Evolutionary conservation across 2,329 filamentous ascomycete genomes (phyloP).

Genomic region (Penicillium sp.): DNA sequence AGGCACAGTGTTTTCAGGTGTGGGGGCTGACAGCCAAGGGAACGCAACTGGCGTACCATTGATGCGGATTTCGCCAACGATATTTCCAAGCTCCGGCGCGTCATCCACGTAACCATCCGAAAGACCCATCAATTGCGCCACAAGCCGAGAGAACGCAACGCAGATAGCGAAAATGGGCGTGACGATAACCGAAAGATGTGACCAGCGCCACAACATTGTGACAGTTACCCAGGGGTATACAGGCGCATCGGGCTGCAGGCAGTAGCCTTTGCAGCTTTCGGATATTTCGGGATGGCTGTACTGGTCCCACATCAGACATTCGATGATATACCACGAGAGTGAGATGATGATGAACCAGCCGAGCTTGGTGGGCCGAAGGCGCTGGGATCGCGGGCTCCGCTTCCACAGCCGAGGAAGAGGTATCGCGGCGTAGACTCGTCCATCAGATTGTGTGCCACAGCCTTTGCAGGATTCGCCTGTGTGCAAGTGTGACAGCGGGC

Average conservation of each 20-base stretch:
- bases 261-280: conserved; percentile 48
- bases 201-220: conserved; percentile 52
- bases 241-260: conserved; percentile 52
- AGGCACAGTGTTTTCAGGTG: conserved; percentile 12
- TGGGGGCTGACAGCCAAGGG: conserved; percentile 17
- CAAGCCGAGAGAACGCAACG: conserved; percentile 29
- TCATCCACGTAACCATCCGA: conserved; percentile 44
- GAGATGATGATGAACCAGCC: conserved; percentile 40
- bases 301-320: conserved; percentile 48
- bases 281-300: conserved; percentile 53
- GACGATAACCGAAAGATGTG: conserved; percentile 32
- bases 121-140: conserved; percentile 37
- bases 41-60: conserved; percentile 26
- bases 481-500: conserved; percentile 3
- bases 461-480: conserved; percentile 20
- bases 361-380: conserved; percentile 35
- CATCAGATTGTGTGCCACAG: conserved; percentile 24
- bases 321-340: conserved; percentile 49
- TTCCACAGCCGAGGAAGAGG: conserved; percentile 38
- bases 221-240: conserved; percentile 55
- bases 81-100: conserved; percentile 18
- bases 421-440: conserved; percentile 30
- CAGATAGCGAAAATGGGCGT: conserved; percentile 30
- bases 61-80: conserved; percentile 30
- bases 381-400: conserved; percentile 24